Conservation (phyloP, 306 rosid species). For the Abrus pulchellus region DNA sequence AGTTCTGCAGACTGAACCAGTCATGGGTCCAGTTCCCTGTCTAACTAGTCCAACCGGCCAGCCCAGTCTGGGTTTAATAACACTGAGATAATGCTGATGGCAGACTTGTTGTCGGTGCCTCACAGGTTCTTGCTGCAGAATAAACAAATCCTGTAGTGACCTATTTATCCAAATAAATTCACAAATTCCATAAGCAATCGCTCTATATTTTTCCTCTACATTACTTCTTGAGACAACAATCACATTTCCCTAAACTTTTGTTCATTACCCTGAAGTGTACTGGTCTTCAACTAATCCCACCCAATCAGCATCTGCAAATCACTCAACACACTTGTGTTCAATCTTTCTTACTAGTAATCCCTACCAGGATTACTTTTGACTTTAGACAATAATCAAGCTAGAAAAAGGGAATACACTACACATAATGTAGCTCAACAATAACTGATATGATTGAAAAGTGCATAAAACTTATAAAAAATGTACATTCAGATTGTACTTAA, state of each 20-base stretch:
- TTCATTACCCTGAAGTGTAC: not conserved
- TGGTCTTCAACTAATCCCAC: not conserved
- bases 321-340: not conserved
- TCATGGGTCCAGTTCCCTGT: too few relatives aligned
- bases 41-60: too few relatives aligned
- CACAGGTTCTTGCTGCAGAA: not conserved
- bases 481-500: not conserved
- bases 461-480: not conserved
- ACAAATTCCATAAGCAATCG: not conserved
- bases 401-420: not conserved
- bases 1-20: too few relatives aligned
- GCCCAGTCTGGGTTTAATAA: too few relatives aligned
- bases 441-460: not conserved
- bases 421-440: not conserved
- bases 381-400: constrained; percentile 23
- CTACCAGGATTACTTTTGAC: not conserved
- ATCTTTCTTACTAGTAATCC: not conserved
- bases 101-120: not conserved
- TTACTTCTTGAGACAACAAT: not conserved
- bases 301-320: not conserved
- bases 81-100: not conserved
- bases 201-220: not conserved
- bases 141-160: not conserved
- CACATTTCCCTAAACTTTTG: constrained; percentile 1
- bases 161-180: not conserved